phyloP scores from a whole-genome alignment of 306 rosid species.

The Hylodesmum podocarpum region DNA sequence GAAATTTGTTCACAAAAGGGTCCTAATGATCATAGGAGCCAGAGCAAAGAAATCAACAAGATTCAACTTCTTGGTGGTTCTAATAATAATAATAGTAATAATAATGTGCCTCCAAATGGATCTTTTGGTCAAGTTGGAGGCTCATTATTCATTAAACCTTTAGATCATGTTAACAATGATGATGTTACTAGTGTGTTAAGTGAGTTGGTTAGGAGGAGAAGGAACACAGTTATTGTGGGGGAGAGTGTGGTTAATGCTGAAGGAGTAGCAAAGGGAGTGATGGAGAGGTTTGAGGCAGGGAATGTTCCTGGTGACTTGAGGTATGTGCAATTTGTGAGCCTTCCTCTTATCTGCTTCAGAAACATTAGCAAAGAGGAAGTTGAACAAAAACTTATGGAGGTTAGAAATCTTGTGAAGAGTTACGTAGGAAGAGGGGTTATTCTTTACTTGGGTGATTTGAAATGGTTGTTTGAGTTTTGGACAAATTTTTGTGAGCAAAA shows the following conservation, averaged over 20 bases:
- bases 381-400: constrained; percentile 64
- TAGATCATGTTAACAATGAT: constrained; percentile 42
- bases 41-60: constrained; percentile 43
- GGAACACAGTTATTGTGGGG: constrained; percentile 66
- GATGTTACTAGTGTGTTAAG: constrained; percentile 61
- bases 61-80: constrained; percentile 35
- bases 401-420: constrained; percentile 64
- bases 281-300: constrained; percentile 68
- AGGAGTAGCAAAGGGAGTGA: constrained; percentile 54
- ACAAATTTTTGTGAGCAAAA: constrained; percentile 49
- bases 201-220: constrained; percentile 56
- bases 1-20: constrained; percentile 53
- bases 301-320: constrained; percentile 50
- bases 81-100: too few relatives aligned
- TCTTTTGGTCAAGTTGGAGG: constrained; percentile 39
- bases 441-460: constrained; percentile 75
- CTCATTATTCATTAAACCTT: constrained; percentile 27
- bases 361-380: constrained; percentile 60
- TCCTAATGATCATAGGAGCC: constrained; percentile 13
- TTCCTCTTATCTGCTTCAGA: constrained; percentile 64
- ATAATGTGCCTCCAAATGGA: constrained; percentile 29
- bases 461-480: constrained; percentile 82
- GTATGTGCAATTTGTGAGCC: constrained; percentile 57
- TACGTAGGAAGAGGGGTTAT: constrained; percentile 70
- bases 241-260: constrained; percentile 54